A percentile compares a stretch with the other conserved stretches of the same genome.
These are phyloP conservation scores for Vicia villosa DNA, from an alignment of 306 rosid species.

Conservation along the genomic window DNA sequence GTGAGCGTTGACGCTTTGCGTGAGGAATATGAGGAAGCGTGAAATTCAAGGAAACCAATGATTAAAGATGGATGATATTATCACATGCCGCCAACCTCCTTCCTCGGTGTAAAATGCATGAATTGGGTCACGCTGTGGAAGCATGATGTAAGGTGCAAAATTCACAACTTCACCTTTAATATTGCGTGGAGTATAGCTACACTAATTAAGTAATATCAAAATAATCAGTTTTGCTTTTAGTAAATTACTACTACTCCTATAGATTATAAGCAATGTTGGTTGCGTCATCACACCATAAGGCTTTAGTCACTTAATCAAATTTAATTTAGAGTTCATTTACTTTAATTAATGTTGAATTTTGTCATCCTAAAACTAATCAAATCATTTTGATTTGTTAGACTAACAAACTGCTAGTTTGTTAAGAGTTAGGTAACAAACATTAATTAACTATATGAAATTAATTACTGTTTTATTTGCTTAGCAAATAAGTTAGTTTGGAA, in stretches of 20 bases:
- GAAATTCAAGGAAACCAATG: slow-evolving; percentile 47
- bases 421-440: too few species aligned
- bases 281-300: slow-evolving; percentile 4
- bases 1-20: slow-evolving; percentile 46
- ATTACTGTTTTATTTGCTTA: too few species aligned
- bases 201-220: background rate
- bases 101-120: slow-evolving; percentile 30
- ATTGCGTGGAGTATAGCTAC: background rate
- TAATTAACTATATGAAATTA: too few species aligned
- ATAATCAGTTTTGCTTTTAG: background rate
- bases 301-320: background rate
- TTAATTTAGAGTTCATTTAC: too few species aligned
- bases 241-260: too few species aligned
- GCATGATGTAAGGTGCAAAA: slow-evolving; percentile 34
- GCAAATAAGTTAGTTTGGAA: too few species aligned
- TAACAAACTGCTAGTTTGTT: too few species aligned
- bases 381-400: too few species aligned
- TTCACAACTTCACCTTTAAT: slow-evolving; percentile 36
- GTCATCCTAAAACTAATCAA: too few species aligned
- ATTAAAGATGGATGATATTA: slow-evolving; percentile 23
- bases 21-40: slow-evolving; percentile 40
- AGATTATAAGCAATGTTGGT: background rate
- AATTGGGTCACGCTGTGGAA: slow-evolving; percentile 31
- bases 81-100: slow-evolving; percentile 45
- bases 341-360: too few species aligned